Evolutionary conservation across 805 yeast species (phyloP), one percentile per base, ranked within the genome.

Genomic region (Suhomyces sp.): DNA sequence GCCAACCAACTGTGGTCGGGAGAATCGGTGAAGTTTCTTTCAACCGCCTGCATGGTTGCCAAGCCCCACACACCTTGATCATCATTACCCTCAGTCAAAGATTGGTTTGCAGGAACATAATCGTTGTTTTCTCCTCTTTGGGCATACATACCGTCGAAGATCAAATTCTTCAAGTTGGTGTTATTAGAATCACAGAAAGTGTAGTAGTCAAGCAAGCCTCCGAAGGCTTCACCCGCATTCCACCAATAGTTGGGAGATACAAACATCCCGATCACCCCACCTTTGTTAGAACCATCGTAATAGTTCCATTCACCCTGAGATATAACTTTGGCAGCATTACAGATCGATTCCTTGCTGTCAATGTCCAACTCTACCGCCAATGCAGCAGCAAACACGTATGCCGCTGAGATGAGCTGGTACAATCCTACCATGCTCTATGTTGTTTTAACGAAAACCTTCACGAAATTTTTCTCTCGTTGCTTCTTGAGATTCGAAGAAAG

Each of bases 1-100:
- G 83, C 79, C 29, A 90, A 77, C 97, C 97, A 93, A 52, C 82
- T 82, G 15, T 90, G 90, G 50, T 79, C 67, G 48, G 74, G 72
- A 2, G 96, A 91, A 22, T 66, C 63, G 17, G 73, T 63, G 50
- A 72, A 75, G 58, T 74, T 74, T 48, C 76, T 63, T 57, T 77
- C 81, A 19, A 72, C 79, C 6, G 81, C 81, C 56, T 72, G 71
- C 71, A 77, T 69, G 44, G 73, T 64, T 6, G 79, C 71, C 68
- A 77, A 61, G 1, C 78, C 79, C 81, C 81, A 77, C n/a, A 77
- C 78, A 49, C 79, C 81, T 62, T 77, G 81, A 64, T 77, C 81
- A 68, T 77, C 81, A 57, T 77, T 77, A 56, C 80, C 81, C 57
- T 77, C 81, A 19, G 76, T 68, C 66, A 76, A 62, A 12, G 78